Base-by-base conservation (phyloP, 805 yeast genomes). In the Yarrowia divulgata region DNA sequence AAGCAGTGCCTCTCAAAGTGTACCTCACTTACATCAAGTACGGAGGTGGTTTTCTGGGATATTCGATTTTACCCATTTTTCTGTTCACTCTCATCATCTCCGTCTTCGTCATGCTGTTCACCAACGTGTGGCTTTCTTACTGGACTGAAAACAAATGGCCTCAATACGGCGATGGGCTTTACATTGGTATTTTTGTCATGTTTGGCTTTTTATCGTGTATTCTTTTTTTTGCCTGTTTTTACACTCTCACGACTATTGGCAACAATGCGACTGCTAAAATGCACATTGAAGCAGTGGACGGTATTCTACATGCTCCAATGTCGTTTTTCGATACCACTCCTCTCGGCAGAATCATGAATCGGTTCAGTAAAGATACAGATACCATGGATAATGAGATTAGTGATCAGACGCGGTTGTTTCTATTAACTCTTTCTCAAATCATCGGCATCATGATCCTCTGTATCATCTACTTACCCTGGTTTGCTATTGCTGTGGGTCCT, bases 331-430 rank as follows among this genome's bases (percentile, higher is more conserved):
- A 91, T 74, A 84, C 88, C 12, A 90, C 93, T 0, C 97, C 97
- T 29, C 83, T 89, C 81, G 96, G 97, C 0, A 82, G 95, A 74
- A 84, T 90, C 66, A 79, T 90, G 76, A 90, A 90, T 77, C 81
- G 96, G 72, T 90, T 90, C 77, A 90, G 95, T 1, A 90, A 90
- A 73, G 97, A 90, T 76, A 88, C 93, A 0, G 91, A 89, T 76
- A 85, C 85, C 3, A 79, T 90, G 74, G 95, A 90, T 74, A 87
- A 87, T 74, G 90, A 86, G 76, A 80, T 89, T 34, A 82, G 87
- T 72, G 86, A 85, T 71, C 87, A 86, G 75, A 72, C 86, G 68
- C 80, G 91, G 78, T 77, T 87, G 77, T 81, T 88, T 71, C 70
- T 85, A 29, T 85, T 82, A 70, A 85, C 87, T 10, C 69, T 85